phyloP scores from a whole-genome alignment of 1,139 yeast species.

The Petasospora fabianii region DNA sequence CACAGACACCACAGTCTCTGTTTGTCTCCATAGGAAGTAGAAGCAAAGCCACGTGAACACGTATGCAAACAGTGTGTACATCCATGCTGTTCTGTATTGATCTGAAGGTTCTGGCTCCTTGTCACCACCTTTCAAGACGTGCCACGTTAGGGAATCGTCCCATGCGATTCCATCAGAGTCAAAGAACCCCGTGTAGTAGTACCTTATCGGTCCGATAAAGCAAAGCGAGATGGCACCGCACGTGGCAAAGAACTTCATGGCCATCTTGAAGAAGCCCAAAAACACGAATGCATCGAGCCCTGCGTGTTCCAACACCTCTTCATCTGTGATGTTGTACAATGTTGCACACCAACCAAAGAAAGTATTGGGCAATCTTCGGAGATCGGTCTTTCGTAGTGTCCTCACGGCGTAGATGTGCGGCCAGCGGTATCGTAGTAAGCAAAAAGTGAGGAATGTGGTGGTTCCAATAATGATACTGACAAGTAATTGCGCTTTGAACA shows the following conservation, averaged over 20 bases:
- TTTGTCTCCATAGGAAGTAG: constrained; percentile 56
- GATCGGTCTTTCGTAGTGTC: constrained; percentile 24
- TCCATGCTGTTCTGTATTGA: constrained; percentile 47
- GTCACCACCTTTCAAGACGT: constrained; percentile 15
- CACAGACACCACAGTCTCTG: constrained; percentile 58
- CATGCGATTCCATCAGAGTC: constrained; percentile 49
- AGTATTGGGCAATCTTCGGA: constrained; percentile 36
- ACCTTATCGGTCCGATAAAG: constrained; percentile 70
- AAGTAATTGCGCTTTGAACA: constrained; percentile 39
- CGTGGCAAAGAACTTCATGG: constrained; percentile 56
- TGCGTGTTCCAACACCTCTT: constrained; percentile 56
- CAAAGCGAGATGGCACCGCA: constrained; percentile 61
- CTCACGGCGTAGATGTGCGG: constrained; percentile 46
- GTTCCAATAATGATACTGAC: constrained; percentile 42
- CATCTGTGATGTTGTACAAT: constrained; percentile 46
- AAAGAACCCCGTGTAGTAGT: constrained; percentile 63
- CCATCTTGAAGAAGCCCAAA: constrained; percentile 74
- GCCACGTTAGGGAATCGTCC: constrained; percentile 15
- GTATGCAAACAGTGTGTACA: constrained; percentile 76
- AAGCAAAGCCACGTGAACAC: constrained; percentile 60
- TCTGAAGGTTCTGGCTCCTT: constrained; percentile 23
- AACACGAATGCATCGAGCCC: constrained; percentile 70
- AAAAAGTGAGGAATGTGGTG: constrained; percentile 41
- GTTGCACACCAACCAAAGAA: constrained; percentile 58
- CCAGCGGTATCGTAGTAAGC: constrained; percentile 39